Percentiles rank a stretch among this genome's conserved stretches.
Conservation (phyloP, 2,329 filamentous ascomycete species). For the Aspergillus uvarum region DNA sequence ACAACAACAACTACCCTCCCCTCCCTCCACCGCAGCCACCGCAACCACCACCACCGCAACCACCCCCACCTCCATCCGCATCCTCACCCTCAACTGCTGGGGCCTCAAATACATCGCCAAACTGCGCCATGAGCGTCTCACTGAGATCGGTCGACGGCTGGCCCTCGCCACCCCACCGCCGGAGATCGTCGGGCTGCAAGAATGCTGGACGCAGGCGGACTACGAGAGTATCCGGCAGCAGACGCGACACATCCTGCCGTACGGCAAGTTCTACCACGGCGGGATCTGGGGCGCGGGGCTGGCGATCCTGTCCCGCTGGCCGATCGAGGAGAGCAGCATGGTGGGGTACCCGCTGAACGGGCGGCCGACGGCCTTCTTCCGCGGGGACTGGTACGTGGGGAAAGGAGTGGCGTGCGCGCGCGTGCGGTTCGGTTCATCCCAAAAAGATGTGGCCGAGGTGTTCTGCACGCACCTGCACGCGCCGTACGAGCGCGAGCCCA, state of each 20-base stretch:
- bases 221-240: conserved; percentile 74
- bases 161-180: conserved; percentile 66
- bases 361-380: conserved; percentile 86
- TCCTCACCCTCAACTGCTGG: conserved; percentile 96
- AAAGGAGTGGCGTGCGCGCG: conserved; percentile 86
- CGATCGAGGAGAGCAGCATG: conserved; percentile 87
- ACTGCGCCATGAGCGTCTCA: conserved; percentile 72
- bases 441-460: conserved; percentile 73
- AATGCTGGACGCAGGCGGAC: conserved; percentile 88
- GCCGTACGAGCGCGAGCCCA: conserved; percentile 75
- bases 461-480: conserved; percentile 93
- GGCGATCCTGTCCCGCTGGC: conserved; percentile 87
- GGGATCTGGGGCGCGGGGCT: conserved; percentile 88
- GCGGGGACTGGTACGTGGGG: conserved; percentile 94
- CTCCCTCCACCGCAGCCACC: background rate
- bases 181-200: conserved; percentile 88
- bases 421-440: conserved; percentile 67
- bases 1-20: background rate
- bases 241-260: conserved; percentile 73
- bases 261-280: conserved; percentile 89
- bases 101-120: conserved; percentile 84
- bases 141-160: conserved; percentile 80
- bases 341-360: conserved; percentile 86
- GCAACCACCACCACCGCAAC: too few relatives aligned
- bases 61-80: conserved; percentile 53